These are phyloP conservation scores for Ambrosiella beaveri DNA, from an alignment of 2,329 filamentous ascomycete genomes.

Conservation along the genomic window DNA sequence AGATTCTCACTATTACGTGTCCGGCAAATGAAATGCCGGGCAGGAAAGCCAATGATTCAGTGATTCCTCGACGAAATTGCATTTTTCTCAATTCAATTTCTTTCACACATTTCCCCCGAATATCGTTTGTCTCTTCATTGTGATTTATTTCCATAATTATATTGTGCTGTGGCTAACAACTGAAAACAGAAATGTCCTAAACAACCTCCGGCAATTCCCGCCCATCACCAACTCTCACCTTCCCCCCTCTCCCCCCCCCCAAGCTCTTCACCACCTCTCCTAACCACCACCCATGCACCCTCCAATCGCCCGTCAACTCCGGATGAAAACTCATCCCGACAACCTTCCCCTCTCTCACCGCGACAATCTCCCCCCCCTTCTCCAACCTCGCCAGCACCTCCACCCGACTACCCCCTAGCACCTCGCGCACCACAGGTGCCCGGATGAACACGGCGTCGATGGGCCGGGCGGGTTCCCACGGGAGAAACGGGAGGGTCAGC, in stretches of 20 bases:
- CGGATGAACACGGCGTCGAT: slow-evolving; percentile 87
- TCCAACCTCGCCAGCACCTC: slow-evolving; percentile 39
- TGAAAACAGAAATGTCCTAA: neutral
- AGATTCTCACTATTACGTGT: neutral
- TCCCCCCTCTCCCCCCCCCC: neutral
- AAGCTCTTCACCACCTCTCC: slow-evolving; percentile 32
- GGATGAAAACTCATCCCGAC: slow-evolving; percentile 94
- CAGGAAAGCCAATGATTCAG: neutral
- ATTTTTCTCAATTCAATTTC: too few species aligned
- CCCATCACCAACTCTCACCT: neutral
- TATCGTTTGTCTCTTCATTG: too few species aligned
- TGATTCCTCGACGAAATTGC: too few species aligned
- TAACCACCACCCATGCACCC: slow-evolving; percentile 93
- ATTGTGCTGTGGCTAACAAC: neutral
- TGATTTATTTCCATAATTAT: neutral
- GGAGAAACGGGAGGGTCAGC: slow-evolving; percentile 55
- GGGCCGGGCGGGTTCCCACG: slow-evolving; percentile 12
- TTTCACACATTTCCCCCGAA: too few species aligned
- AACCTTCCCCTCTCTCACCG: slow-evolving; percentile 77
- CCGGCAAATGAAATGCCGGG: neutral
- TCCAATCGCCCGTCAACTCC: slow-evolving; percentile 70
- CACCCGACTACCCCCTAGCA: slow-evolving; percentile 37
- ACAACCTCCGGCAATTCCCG: neutral
- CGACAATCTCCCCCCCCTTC: slow-evolving; percentile 66
- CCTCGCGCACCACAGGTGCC: slow-evolving; percentile 76